Conservation (phyloP, 345 rosid genomes). For the Capsella bursapastoris region DNA sequence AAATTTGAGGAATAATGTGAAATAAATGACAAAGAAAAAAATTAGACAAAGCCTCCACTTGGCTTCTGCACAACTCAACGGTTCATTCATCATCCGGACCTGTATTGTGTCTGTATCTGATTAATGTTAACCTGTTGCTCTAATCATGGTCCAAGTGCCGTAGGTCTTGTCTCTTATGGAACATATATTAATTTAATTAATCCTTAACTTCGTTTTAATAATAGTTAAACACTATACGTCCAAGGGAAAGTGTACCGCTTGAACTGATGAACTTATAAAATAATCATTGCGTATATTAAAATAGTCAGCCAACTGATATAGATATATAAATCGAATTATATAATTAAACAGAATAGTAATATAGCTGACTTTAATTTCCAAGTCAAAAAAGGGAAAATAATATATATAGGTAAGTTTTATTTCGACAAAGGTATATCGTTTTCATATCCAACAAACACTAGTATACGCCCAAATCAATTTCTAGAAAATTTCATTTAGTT, state of each 20-base stretch:
- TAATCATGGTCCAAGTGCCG: slow-evolving; percentile 38
- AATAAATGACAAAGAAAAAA: slow-evolving; percentile 15
- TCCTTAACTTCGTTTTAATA: slow-evolving; percentile 17
- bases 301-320: background rate
- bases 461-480: no score
- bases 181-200: background rate
- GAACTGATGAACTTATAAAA: slow-evolving; percentile 38
- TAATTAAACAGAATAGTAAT: background rate
- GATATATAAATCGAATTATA: background rate
- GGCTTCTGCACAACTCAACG: slow-evolving; percentile 39
- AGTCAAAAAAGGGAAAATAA: slow-evolving; percentile 7
- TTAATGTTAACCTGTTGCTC: slow-evolving; percentile 29
- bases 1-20: slow-evolving; percentile 19
- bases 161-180: slow-evolving; percentile 35
- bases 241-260: slow-evolving; percentile 21
- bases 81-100: slow-evolving; percentile 35
- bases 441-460: background rate
- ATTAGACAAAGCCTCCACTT: slow-evolving; percentile 27
- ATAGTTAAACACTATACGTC: slow-evolving; percentile 20
- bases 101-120: slow-evolving; percentile 35
- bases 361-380: slow-evolving; percentile 19
- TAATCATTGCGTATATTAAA: slow-evolving; percentile 8
- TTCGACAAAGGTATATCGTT: slow-evolving; percentile 9
- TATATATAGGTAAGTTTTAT: background rate
- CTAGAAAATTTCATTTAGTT: no score